These are phyloP conservation scores for Starmerella potacharoeniae DNA, from an alignment of 805 yeast genomes.

Conservation along the genomic window DNA sequence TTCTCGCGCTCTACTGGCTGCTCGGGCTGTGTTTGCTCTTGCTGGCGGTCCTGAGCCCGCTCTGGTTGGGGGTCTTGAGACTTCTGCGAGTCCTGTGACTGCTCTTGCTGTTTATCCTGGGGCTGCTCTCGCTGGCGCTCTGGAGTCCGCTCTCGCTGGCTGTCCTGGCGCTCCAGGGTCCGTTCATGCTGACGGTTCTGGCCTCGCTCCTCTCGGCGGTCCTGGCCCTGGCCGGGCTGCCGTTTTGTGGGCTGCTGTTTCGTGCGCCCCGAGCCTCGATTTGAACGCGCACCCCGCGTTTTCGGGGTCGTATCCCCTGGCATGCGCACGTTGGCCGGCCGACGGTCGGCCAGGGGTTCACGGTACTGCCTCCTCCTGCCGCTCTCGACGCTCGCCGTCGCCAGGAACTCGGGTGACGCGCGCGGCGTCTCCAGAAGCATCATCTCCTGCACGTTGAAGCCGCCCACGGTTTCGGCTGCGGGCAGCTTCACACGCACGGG, in stretches of 20 bases:
- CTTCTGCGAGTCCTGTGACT: not conserved
- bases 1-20: too few relatives aligned
- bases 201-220: not conserved
- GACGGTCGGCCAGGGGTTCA: slow-evolving; percentile 2
- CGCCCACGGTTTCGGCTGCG: not conserved
- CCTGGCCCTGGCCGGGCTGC: not conserved
- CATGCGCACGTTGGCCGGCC: not conserved
- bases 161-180: too few relatives aligned
- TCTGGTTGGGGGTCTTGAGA: not conserved
- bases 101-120: not conserved
- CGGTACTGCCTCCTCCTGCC: not conserved
- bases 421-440: not conserved
- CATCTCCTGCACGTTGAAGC: not conserved
- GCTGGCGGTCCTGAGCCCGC: not conserved
- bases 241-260: not conserved
- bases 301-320: not conserved
- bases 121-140: not conserved
- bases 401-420: not conserved
- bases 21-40: too few relatives aligned
- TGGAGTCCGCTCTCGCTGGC: not conserved
- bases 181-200: not conserved
- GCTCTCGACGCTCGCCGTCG: not conserved
- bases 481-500: not conserved
- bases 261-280: not conserved
- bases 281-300: not conserved